phyloP scores from a whole-genome alignment of 176 grass and related monocot species.

The Oryza coarctata region DNA sequence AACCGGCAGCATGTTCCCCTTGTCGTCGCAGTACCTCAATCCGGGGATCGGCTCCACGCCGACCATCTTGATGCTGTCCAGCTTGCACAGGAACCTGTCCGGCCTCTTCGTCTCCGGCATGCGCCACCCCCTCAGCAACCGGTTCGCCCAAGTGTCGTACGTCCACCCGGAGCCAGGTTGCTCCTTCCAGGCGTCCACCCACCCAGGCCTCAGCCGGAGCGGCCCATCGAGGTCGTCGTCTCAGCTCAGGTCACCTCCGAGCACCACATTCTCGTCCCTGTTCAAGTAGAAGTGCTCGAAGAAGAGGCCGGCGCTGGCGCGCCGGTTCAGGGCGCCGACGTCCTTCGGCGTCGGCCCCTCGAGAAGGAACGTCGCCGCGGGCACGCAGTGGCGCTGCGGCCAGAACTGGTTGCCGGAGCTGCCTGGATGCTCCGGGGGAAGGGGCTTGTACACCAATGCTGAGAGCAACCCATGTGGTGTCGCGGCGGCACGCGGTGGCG shows the following conservation, averaged over 20 bases:
- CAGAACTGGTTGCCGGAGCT: neutral
- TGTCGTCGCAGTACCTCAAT: neutral
- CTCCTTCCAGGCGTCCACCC: neutral
- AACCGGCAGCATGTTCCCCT: neutral
- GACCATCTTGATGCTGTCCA: neutral
- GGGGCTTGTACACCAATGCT: neutral
- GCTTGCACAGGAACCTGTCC: neutral
- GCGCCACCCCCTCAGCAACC: too few species aligned
- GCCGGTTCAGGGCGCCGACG: neutral
- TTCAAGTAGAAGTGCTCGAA: slow-evolving; percentile 7
- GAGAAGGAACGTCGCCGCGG: slow-evolving; percentile 9
- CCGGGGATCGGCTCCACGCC: neutral
- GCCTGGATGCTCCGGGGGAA: neutral
- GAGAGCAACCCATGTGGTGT: neutral
- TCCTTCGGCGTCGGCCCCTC: neutral
- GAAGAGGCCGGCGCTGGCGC: neutral
- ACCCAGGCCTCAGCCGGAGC: neutral
- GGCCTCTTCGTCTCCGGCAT: too few species aligned
- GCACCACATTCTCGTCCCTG: slow-evolving; percentile 8
- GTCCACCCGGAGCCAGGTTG: too few species aligned
- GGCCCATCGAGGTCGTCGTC: slow-evolving; percentile 31
- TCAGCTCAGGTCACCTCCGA: slow-evolving; percentile 26
- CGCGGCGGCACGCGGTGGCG: neutral
- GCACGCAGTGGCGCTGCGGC: neutral
- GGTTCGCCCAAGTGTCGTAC: too few species aligned